Evolutionary conservation across 73 alveolate species (phyloP).

Genomic region (Symbiodinium natans): DNA sequence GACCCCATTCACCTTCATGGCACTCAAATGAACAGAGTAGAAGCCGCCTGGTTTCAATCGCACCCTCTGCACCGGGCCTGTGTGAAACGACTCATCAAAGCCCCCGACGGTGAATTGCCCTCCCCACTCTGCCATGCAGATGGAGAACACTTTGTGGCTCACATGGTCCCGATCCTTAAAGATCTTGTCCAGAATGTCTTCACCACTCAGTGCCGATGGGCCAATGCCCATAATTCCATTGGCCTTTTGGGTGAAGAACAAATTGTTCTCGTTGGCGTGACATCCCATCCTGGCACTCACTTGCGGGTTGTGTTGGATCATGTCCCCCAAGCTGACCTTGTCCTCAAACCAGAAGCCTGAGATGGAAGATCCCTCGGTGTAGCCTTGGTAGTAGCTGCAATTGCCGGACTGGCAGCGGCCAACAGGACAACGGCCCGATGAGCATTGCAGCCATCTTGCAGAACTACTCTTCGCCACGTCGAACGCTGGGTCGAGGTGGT

Average conservation of each 20-base stretch:
- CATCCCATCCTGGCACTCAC: slow-evolving; percentile 93
- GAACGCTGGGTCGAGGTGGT: slow-evolving; percentile 82
- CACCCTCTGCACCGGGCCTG: slow-evolving; percentile 21
- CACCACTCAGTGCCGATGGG: slow-evolving; percentile 29
- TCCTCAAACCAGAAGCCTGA: slow-evolving; percentile 89
- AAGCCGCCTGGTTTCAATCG: slow-evolving; percentile 61
- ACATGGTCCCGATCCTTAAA: slow-evolving; percentile 65
- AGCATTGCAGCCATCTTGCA: slow-evolving; percentile 68
- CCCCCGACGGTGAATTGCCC: slow-evolving; percentile 88
- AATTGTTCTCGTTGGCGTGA: slow-evolving; percentile 79
- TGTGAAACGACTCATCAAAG: slow-evolving; percentile 61
- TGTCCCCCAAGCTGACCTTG: slow-evolving; percentile 88
- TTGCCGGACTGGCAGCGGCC: slow-evolving; percentile 56
- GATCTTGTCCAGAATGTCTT: slow-evolving; percentile 63
- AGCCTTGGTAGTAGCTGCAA: not conserved
- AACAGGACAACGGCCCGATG: slow-evolving; percentile 30
- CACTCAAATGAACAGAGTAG: slow-evolving; percentile 32
- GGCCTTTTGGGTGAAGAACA: slow-evolving; percentile 93
- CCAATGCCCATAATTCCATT: slow-evolving; percentile 90
- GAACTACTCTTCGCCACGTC: slow-evolving; percentile 71
- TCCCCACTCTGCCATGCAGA: slow-evolving; percentile 84
- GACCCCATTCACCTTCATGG: slow-evolving; percentile 51
- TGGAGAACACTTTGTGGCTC: slow-evolving; percentile 57
- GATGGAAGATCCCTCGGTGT: slow-evolving; percentile 83
- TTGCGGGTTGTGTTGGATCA: slow-evolving; percentile 76